Base-by-base conservation (phyloP, 2,329 filamentous ascomycete species). In the Paraphoma chrysanthemicola region DNA sequence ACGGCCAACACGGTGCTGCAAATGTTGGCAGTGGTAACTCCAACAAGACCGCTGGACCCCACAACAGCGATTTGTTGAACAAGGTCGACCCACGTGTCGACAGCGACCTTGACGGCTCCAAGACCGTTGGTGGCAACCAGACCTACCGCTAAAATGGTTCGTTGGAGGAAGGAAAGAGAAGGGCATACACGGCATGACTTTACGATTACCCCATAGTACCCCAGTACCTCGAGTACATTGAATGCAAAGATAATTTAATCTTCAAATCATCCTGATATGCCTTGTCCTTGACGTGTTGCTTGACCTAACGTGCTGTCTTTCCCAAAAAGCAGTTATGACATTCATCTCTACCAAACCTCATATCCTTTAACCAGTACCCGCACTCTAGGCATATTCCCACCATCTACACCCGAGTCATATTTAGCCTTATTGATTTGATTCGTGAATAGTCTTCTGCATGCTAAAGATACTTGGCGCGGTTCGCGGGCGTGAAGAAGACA, bases 31-130 rank as follows among this genome's bases (percentile, higher is more conserved):
- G 56, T 44, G 50, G 58, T 23, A 61, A 63, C 48, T 45, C 68
- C 68, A 53, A 72, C 68, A 51, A 59, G 48, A 77, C 74, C n/a
- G 69, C 72, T 50, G 76, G 75, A 4, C 74, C 73, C 8, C 75
- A 78, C 67, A 63, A 64, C 41, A 65, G 56, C 51, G 57, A 77
- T 51, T 6, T 77, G 29, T 12, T 73, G 38, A 77, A 77, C 67
- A 76, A 78, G 64, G 44, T 66, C 3, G 75, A 78, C 44, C 75
- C 75, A 6, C 66, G 73, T n/a, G 74, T 78, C 14, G 76, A 78
- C 61, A 67, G 66, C 14, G 66, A 77, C 48, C 64, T 69, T 9
- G 71, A 77, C 47, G 71, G 71, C 10, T 68, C 62, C 58, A 73
- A 70, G 63, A 73, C 66, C 10, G 48, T 60, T 31, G 72, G 70